Evolutionary conservation across 164 flowering plant genomes (phyloP).

Genomic region (Umbellularia californica): DNA sequence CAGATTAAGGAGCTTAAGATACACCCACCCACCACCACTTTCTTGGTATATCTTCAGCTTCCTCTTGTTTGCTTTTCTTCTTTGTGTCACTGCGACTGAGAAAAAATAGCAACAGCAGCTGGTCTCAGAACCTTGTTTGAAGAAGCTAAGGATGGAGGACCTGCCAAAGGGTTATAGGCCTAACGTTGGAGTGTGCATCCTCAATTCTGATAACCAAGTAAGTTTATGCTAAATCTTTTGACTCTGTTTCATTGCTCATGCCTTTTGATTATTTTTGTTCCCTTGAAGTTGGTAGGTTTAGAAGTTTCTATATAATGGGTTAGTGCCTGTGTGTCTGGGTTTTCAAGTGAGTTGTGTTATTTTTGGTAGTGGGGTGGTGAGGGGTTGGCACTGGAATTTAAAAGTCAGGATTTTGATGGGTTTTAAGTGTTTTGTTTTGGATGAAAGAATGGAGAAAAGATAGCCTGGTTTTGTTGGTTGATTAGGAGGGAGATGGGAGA

Average conservation of each 20-base stretch:
- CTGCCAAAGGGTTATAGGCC: conserved; percentile 91
- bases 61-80: too few relatives aligned
- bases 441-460: not conserved
- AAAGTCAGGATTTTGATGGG: not conserved
- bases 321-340: not conserved
- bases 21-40: too few relatives aligned
- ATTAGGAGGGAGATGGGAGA: not conserved
- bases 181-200: conserved; percentile 86
- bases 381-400: not conserved
- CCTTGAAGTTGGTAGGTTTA: not conserved
- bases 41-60: too few relatives aligned
- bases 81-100: too few relatives aligned
- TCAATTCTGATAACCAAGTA: conserved; percentile 74
- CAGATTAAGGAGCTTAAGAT: not conserved
- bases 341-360: not conserved
- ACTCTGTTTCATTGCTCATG: not conserved
- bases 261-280: not conserved
- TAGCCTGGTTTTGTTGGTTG: not conserved
- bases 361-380: not conserved
- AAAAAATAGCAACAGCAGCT: not conserved
- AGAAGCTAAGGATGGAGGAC: conserved; percentile 49
- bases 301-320: too few relatives aligned
- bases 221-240: not conserved
- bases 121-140: not conserved
- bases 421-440: not conserved